Evolutionary conservation across 805 yeast genomes (phyloP).

Genomic region (Metschnikowia borealis): DNA sequence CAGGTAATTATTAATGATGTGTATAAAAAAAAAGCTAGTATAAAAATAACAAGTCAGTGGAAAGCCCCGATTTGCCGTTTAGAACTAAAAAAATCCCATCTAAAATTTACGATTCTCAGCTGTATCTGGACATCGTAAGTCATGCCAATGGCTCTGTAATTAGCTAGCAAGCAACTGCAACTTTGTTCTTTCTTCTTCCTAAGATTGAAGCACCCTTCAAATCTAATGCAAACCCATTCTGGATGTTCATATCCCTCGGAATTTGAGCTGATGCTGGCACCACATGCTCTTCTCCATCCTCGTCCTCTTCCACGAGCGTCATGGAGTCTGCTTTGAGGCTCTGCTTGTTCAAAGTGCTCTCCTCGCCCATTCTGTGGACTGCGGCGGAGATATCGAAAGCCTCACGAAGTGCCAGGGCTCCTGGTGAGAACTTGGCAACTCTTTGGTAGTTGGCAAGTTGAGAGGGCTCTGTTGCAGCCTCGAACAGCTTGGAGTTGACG

Average conservation of each 20-base stretch:
- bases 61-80: background rate
- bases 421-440: slow-evolving; percentile 54
- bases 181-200: slow-evolving; percentile 37
- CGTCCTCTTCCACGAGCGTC: slow-evolving; percentile 33
- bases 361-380: slow-evolving; percentile 76
- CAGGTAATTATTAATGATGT: background rate
- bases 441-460: slow-evolving; percentile 15
- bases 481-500: slow-evolving; percentile 2
- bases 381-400: slow-evolving; percentile 86
- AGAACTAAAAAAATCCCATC: background rate
- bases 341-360: slow-evolving; percentile 37
- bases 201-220: slow-evolving; percentile 52
- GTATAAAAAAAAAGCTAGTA: background rate
- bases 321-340: slow-evolving; percentile 20
- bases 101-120: slow-evolving; percentile 2
- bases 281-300: slow-evolving; percentile 26
- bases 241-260: slow-evolving; percentile 13
- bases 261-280: slow-evolving; percentile 4
- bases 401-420: slow-evolving; percentile 76
- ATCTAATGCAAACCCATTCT: slow-evolving; percentile 39
- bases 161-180: slow-evolving; percentile 10
- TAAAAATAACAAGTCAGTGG: background rate
- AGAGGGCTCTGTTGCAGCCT: background rate
- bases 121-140: background rate
- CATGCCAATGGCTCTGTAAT: background rate